These are phyloP conservation scores for Fraxinus velutina DNA, from an alignment of 305 asterid genomes.

Conservation along the genomic window DNA sequence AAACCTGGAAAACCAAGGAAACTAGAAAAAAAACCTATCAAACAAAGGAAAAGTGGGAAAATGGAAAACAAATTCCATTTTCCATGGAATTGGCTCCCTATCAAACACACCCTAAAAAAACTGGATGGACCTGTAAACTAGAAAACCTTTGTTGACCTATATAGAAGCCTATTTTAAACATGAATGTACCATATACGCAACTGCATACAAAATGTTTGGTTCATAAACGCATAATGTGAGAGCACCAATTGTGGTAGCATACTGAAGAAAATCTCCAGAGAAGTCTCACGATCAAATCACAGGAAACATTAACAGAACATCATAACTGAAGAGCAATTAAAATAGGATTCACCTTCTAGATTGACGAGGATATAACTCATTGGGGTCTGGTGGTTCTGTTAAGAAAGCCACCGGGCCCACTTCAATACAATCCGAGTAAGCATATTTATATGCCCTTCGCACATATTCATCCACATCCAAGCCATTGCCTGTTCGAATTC, in stretches of 20 bases:
- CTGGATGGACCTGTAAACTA: slow-evolving; percentile 10
- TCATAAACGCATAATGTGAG: slow-evolving; percentile 7
- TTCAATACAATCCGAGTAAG: slow-evolving; percentile 95
- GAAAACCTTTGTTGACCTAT: not conserved
- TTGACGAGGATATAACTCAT: slow-evolving; percentile 90
- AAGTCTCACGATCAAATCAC: not conserved
- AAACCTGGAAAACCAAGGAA: no score
- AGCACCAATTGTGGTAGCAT: slow-evolving; percentile 1
- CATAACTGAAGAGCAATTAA: slow-evolving; percentile 14
- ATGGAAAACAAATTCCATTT: no score
- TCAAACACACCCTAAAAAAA: not conserved
- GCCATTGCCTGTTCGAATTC: slow-evolving; percentile 70
- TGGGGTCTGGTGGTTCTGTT: slow-evolving; percentile 97
- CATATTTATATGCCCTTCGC: slow-evolving; percentile 93
- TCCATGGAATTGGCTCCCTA: no score
- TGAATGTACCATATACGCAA: not conserved
- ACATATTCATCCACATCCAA: slow-evolving; percentile 95
- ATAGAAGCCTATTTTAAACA: not conserved
- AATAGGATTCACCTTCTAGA: slow-evolving; percentile 66
- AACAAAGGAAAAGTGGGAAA: no score
- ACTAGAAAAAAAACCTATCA: no score
- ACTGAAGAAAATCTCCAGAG: not conserved
- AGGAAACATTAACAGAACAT: slow-evolving; percentile 5
- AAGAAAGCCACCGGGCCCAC: slow-evolving; percentile 95
- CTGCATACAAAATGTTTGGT: not conserved